Conservation (phyloP, 176 grass and related monocot genomes). For the Zizania latifolia region DNA sequence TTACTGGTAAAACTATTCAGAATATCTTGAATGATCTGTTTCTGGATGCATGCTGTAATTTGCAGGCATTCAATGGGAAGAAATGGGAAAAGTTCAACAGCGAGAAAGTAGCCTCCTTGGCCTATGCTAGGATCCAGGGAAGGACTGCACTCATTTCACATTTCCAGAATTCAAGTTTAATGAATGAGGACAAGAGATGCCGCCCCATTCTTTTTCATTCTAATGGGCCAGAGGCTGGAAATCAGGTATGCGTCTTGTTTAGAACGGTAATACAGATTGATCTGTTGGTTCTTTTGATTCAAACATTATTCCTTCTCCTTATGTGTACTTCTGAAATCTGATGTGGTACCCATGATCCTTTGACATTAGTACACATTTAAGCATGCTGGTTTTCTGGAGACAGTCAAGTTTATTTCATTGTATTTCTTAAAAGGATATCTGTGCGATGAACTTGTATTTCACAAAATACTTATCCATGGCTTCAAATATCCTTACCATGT, state of each 20-base stretch:
- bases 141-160: conserved; percentile 69
- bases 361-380: background rate
- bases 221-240: conserved; percentile 41
- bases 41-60: background rate
- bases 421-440: background rate
- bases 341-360: background rate
- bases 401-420: background rate
- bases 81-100: conserved; percentile 99
- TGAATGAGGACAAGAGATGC: conserved; percentile 96
- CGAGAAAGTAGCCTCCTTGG: conserved; percentile 87
- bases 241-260: conserved; percentile 44
- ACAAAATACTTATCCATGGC: background rate
- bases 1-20: background rate
- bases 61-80: conserved; percentile 85
- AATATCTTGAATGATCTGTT: conserved; percentile 2
- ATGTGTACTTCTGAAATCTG: too few relatives aligned
- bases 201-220: conserved; percentile 88
- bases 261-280: background rate
- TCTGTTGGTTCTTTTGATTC: background rate
- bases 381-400: background rate
- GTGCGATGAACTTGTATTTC: background rate
- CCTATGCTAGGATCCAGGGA: conserved; percentile 93
- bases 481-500: background rate
- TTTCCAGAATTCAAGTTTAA: conserved; percentile 96
- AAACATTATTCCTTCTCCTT: background rate